Conservation (phyloP, 495 filamentous ascomycete genomes). For the Durotheca rogersii region DNA sequence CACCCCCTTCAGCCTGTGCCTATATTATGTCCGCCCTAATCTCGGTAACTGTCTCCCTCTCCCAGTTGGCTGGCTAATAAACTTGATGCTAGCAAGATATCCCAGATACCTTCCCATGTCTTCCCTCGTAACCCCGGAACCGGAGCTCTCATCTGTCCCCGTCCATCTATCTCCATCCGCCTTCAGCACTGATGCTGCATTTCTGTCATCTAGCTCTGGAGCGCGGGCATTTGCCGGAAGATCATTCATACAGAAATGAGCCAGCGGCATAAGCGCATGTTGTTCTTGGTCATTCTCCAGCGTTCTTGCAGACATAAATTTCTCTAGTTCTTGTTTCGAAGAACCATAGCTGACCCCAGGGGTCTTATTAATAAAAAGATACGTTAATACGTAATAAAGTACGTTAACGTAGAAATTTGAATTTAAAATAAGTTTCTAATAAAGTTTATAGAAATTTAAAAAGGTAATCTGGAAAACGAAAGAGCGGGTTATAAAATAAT, state of each 20-base stretch:
- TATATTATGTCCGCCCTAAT: constrained; percentile 52
- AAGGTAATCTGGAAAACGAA: too few relatives aligned
- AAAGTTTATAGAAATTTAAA: too few relatives aligned
- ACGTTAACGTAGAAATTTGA: too few relatives aligned
- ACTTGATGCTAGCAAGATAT: constrained; percentile 70
- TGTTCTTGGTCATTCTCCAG: constrained; percentile 58
- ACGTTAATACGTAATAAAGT: too few relatives aligned
- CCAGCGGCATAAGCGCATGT: constrained; percentile 80
- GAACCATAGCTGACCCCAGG: constrained; percentile 65
- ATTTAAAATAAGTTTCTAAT: too few relatives aligned
- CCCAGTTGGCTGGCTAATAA: constrained; percentile 59
- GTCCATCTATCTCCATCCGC: constrained; percentile 61
- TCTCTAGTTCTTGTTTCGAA: constrained; percentile 56
- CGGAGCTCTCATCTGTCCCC: constrained; percentile 61
- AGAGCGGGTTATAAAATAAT: too few relatives aligned
- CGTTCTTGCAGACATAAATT: constrained; percentile 59
- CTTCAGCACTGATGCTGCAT: constrained; percentile 64
- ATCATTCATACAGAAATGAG: constrained; percentile 79
- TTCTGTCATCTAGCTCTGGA: constrained; percentile 76
- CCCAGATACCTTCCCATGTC: constrained; percentile 71
- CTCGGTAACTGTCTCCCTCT: constrained; percentile 48
- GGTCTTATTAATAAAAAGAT: too few relatives aligned
- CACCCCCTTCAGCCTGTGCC: constrained; percentile 48
- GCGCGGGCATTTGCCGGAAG: constrained; percentile 76
- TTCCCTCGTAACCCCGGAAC: constrained; percentile 64